Evolutionary conservation across 768 basidiomycete species (phyloP), one percentile per base, ranked within the genome.

Genomic region (Termitomyces bulborhizus): DNA sequence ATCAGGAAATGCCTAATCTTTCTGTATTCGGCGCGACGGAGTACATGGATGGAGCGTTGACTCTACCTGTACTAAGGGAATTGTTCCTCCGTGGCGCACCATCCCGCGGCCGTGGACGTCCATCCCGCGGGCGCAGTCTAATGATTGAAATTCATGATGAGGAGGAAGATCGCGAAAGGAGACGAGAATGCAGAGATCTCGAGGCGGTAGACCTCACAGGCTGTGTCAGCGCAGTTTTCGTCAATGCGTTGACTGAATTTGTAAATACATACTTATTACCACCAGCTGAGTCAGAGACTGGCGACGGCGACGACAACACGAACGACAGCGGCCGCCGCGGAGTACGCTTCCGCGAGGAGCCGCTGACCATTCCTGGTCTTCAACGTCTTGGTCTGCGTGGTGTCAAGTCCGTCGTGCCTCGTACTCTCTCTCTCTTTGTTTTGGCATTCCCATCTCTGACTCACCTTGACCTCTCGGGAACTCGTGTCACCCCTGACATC

Each of bases 21-120:
- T 76, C 76, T 16, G 79, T 85, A 8, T 93, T 99, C 60, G 95
- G 95, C n/a, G 94, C 93, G 5, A 98, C 96, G 2, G 96, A 99
- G 68, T 99, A 98, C 67, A 98, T 99, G 91, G 96, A 99, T 61
- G 87, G 90, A 3, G 87, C 96, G 0, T 76, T 99, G 41, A 90
- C 87, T 12, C 73, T 90, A 15, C 77, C 86, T 0, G 94, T 98
- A 16, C 74, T 99, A 11, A 89, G 85, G 52, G 96, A 98, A 65
- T 73, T 99, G 16, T 85, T 99, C 63, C 83, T 98, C 57, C 86
- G 96, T 29, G 95, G 96, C 27, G 72, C 76, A 6, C 79, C 83
- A 8, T 86, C 86, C 27, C 81, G 84, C 41, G 83, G 83, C 0
- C 77, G 88, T 12, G 85, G 88, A 0, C 83, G 85, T 21, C 82